These are phyloP conservation scores for Didymella exigua DNA, from an alignment of 2,329 filamentous ascomycete genomes.

Conservation along the genomic window DNA sequence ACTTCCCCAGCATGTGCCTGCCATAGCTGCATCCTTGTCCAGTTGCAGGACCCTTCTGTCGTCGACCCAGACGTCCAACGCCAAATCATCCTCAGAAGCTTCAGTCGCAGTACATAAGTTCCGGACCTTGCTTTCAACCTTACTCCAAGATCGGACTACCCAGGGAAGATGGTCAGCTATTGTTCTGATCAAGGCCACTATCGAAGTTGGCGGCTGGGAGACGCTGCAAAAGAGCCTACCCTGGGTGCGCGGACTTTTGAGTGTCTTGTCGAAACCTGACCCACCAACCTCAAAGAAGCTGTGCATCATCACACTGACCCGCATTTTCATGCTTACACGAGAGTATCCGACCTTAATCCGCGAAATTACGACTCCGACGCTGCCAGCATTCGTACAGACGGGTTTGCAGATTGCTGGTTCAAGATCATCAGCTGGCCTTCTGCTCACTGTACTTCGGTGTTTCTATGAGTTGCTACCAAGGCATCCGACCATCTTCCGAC, in stretches of 20 bases:
- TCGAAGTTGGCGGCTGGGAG: constrained; percentile 87
- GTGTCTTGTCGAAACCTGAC: constrained; percentile 80
- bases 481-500: constrained; percentile 82
- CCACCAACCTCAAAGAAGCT: constrained; percentile 76
- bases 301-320: constrained; percentile 75
- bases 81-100: constrained; percentile 68
- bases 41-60: constrained; percentile 67
- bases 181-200: constrained; percentile 76
- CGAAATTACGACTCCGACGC: constrained; percentile 83
- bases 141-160: constrained; percentile 76
- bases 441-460: constrained; percentile 73
- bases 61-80: constrained; percentile 60
- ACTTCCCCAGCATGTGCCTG: constrained; percentile 74
- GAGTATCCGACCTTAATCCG: constrained; percentile 81
- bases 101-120: constrained; percentile 79
- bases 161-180: constrained; percentile 80
- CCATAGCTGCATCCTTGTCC: constrained; percentile 64
- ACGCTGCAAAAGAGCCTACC: constrained; percentile 72
- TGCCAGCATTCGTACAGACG: constrained; percentile 74
- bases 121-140: constrained; percentile 75
- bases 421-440: constrained; percentile 49
- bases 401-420: constrained; percentile 66
- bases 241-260: constrained; percentile 79
- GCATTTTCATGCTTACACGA: constrained; percentile 83
- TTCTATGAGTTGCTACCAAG: constrained; percentile 75